These are phyloP conservation scores for Raddia distichophylla DNA, from an alignment of 176 grass and related monocot species.

Conservation along the genomic window DNA sequence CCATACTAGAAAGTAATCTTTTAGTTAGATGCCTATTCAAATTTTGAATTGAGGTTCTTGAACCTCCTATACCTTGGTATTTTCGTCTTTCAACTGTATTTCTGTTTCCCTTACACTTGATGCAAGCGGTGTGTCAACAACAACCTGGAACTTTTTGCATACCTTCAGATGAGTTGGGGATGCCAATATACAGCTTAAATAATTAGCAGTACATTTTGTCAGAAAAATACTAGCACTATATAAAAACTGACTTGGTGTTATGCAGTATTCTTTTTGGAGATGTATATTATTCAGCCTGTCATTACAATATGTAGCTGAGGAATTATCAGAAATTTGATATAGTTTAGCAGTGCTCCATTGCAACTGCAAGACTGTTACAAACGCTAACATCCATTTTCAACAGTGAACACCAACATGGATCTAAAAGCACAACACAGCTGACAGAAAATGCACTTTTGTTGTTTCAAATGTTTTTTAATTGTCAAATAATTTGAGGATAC, in stretches of 20 bases:
- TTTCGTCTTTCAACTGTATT: slow-evolving; percentile 20
- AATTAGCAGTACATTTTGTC: not conserved
- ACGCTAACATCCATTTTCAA: not conserved
- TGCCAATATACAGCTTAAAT: not conserved
- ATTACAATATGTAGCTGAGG: not conserved
- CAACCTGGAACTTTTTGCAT: not conserved
- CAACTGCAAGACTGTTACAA: not conserved
- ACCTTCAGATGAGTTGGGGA: not conserved
- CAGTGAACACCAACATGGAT: not conserved
- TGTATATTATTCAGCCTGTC: not conserved
- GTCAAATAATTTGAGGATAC: not conserved
- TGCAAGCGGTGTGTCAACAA: not conserved
- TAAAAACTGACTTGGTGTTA: not conserved
- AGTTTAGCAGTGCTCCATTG: not conserved
- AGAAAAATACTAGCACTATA: not conserved
- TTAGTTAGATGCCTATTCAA: slow-evolving; percentile 20
- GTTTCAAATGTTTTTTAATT: not conserved
- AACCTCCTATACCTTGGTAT: slow-evolving; percentile 44
- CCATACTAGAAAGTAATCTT: slow-evolving; percentile 40
- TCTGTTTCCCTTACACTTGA: not conserved
- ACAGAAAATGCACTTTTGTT: not conserved
- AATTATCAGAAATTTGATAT: slow-evolving; percentile 10
- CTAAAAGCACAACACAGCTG: not conserved
- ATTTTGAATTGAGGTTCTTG: slow-evolving; percentile 45
- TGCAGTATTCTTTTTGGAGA: not conserved